Conservation (phyloP, 805 yeast genomes). For the Suhomyces canberraensis region DNA sequence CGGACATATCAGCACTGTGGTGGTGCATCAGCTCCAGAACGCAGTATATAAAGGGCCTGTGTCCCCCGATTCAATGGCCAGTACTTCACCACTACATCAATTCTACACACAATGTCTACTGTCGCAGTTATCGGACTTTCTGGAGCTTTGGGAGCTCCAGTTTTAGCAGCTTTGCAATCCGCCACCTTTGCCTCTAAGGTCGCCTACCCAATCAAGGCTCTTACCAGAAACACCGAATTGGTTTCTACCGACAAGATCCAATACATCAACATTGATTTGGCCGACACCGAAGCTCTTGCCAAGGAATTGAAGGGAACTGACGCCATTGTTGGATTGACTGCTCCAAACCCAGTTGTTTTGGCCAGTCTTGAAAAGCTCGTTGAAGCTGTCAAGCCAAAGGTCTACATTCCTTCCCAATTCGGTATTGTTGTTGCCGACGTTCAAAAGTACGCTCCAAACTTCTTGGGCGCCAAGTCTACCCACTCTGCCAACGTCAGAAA, state of each 20-base stretch:
- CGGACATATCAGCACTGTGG: too few relatives aligned
- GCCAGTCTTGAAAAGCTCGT: slow-evolving; percentile 37
- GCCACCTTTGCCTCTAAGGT: slow-evolving; percentile 40
- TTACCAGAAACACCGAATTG: slow-evolving; percentile 38
- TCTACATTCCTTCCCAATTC: slow-evolving; percentile 60
- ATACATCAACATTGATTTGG: slow-evolving; percentile 35
- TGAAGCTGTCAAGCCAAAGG: slow-evolving; percentile 41
- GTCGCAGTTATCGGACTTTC: slow-evolving; percentile 53
- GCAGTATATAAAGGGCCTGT: too few relatives aligned
- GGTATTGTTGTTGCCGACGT: slow-evolving; percentile 44
- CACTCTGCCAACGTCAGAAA: slow-evolving; percentile 28
- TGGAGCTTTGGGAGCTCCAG: slow-evolving; percentile 52
- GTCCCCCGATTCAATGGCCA: too few relatives aligned
- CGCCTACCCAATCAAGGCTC: slow-evolving; percentile 47
- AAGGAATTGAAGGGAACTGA: slow-evolving; percentile 48
- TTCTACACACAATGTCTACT: slow-evolving; percentile 14
- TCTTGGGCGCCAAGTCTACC: slow-evolving; percentile 28
- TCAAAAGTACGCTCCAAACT: slow-evolving; percentile 26
- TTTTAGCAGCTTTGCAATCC: slow-evolving; percentile 43
- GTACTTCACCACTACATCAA: too few relatives aligned
- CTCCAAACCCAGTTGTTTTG: slow-evolving; percentile 29
- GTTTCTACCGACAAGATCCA: slow-evolving; percentile 33
- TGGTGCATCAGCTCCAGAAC: too few relatives aligned
- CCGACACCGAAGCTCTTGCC: slow-evolving; percentile 22
- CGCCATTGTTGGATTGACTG: slow-evolving; percentile 47